Evolutionary conservation across 768 basidiomycete species (phyloP).

Genomic region (Kockovaella imperatae): DNA sequence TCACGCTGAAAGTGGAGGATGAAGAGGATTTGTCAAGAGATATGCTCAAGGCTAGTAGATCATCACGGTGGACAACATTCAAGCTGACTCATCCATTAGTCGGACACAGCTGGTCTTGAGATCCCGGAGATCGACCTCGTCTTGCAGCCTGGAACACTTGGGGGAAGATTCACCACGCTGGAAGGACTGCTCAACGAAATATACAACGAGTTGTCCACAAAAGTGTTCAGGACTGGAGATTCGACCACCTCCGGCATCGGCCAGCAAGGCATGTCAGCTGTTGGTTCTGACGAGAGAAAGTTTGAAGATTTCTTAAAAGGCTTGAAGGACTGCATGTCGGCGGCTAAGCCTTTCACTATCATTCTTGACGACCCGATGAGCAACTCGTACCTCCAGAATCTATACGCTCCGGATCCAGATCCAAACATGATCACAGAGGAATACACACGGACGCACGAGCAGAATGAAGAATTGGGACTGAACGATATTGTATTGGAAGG

Average conservation of each 20-base stretch:
- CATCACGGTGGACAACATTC: neutral
- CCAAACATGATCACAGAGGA: constrained; percentile 78
- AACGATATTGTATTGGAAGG: constrained; percentile 46
- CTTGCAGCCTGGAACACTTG: constrained; percentile 85
- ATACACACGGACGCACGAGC: constrained; percentile 78
- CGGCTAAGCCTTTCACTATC: constrained; percentile 72
- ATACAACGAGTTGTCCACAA: constrained; percentile 86
- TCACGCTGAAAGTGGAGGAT: constrained; percentile 84
- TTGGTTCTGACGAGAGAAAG: constrained; percentile 48
- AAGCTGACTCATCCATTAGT: constrained; percentile 50
- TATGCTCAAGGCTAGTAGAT: constrained; percentile 61
- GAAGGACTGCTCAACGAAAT: constrained; percentile 92
- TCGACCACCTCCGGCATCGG: constrained; percentile 25
- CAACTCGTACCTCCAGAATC: constrained; percentile 90
- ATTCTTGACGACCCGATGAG: constrained; percentile 92
- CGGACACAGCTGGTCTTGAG: constrained; percentile 78
- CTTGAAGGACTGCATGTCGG: constrained; percentile 58
- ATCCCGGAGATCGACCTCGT: constrained; percentile 94
- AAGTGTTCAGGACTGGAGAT: constrained; percentile 63
- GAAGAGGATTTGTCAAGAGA: constrained; percentile 86
- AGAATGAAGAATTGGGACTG: constrained; percentile 90
- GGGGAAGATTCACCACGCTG: constrained; percentile 93
- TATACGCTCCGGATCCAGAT: constrained; percentile 96
- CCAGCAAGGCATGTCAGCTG: constrained; percentile 35
- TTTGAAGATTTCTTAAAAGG: constrained; percentile 66